These are phyloP conservation scores for Linum usitatissimum DNA, from an alignment of 345 rosid species.

Conservation along the genomic window DNA sequence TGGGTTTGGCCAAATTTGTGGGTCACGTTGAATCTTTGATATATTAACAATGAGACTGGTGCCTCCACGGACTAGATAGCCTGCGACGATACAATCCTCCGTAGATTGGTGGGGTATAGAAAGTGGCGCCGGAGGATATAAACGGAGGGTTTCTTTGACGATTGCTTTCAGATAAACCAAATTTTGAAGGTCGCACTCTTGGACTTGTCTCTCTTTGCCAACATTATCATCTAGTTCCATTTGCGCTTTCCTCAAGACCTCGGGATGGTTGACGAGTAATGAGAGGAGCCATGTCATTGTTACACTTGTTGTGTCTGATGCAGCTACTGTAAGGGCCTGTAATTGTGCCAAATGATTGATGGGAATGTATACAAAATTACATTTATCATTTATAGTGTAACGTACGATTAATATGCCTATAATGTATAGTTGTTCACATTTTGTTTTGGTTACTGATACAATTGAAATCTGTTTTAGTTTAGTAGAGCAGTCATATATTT, in stretches of 20 bases:
- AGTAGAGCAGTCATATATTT: too few relatives aligned
- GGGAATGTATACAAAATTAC: background rate
- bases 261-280: background rate
- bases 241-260: background rate
- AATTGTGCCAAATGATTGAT: background rate
- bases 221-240: background rate
- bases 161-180: background rate
- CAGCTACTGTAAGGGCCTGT: background rate
- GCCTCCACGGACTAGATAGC: background rate
- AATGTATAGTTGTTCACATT: too few relatives aligned
- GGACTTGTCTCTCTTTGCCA: background rate
- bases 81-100: background rate
- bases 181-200: background rate
- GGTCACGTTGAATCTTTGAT: conserved; percentile 1
- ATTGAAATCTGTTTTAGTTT: too few relatives aligned
- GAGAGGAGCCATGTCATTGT: background rate
- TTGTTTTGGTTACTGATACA: too few relatives aligned
- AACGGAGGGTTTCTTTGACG: background rate
- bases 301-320: background rate
- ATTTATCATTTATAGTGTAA: background rate
- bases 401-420: too few relatives aligned
- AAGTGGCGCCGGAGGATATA: background rate
- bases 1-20: background rate
- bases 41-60: background rate
- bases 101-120: background rate